phyloP scores from a whole-genome alignment of 2,329 filamentous ascomycete genomes.

The Zymoseptoria crescenta region DNA sequence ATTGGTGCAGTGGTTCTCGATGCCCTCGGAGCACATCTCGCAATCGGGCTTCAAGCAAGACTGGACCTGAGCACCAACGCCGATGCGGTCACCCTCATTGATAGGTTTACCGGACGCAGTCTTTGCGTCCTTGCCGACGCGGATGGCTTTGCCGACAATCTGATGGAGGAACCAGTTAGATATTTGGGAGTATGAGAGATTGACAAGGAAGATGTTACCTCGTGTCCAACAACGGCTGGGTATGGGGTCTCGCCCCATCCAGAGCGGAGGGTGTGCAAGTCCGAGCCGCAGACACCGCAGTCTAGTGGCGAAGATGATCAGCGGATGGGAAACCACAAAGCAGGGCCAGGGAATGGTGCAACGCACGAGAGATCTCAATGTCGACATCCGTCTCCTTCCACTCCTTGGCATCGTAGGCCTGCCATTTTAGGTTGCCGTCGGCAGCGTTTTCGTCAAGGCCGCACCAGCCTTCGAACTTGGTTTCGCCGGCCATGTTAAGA shows the following conservation, averaged over 20 bases:
- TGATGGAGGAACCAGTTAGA: slow-evolving; percentile 21
- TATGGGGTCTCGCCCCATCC: slow-evolving; percentile 38
- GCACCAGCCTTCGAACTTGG: slow-evolving; percentile 52
- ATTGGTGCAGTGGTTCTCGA: slow-evolving; percentile 36
- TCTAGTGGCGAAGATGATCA: slow-evolving; percentile 2
- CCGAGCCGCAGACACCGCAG: slow-evolving; percentile 30
- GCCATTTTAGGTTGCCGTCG: slow-evolving; percentile 48
- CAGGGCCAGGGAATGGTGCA: background rate
- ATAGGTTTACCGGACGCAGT: slow-evolving; percentile 18
- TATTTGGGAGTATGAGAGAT: slow-evolving; percentile 1
- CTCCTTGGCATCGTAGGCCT: slow-evolving; percentile 31
- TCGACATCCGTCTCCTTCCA: slow-evolving; percentile 33
- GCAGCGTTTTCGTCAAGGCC: slow-evolving; percentile 42
- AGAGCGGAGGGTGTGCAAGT: slow-evolving; percentile 24
- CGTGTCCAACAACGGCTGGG: slow-evolving; percentile 5
- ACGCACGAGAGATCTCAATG: slow-evolving; percentile 29
- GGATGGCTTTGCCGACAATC: slow-evolving; percentile 28
- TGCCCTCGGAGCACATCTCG: slow-evolving; percentile 43
- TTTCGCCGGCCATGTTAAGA: slow-evolving; percentile 23
- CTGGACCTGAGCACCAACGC: slow-evolving; percentile 43
- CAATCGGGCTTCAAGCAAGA: slow-evolving; percentile 43
- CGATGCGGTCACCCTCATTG: slow-evolving; percentile 36
- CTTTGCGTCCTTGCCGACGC: slow-evolving; percentile 23
- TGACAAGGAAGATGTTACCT: background rate
- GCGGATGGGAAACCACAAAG: background rate